Evolutionary conservation across 1,139 yeast genomes (phyloP), one percentile per base, ranked within the genome.

Genomic region (Blastobotrys apis): DNA sequence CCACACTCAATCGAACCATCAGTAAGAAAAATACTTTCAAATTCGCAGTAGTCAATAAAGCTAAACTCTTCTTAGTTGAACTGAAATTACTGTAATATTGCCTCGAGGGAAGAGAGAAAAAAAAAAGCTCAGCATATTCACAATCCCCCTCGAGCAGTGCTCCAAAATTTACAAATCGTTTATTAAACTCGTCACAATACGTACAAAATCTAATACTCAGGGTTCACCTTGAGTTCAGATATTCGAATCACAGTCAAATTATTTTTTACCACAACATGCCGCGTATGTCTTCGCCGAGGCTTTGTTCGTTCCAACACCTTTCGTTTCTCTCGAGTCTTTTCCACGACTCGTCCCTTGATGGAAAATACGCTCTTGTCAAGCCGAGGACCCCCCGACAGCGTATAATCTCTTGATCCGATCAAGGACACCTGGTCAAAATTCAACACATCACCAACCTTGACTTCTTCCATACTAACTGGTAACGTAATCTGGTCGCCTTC

Each of bases 281-380:
- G 82, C 40, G 78, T 78, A 60, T 88, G 85, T 68, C 98, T 78
- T 57, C 87, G 77, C 68, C 97, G 80, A 63, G 83, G 81, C 64
- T 84, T 85, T 5, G 82, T 80, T 44, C 74, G 71, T 52, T 77
- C 81, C 62, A 78, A 81, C 37, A 81, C 74, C 53, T 79, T 74
- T 67, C 84, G 77, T 51, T 94, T 94, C 53, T 84, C 84, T 57
- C 85, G 78, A 1, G 97, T 85, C 67, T 87, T 84, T 60, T 90
- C 98, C 26, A 86, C 68, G 38, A 92, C 90, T 23, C 78, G 77
- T 15, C 94, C 98, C 50, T 74, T 80, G 55, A 92, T 73, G 4
- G 77, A 69, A 60, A 73, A 84, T 13, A 81, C 66, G 1, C 66
- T 55, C 9, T 76, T 70, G 51, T 77, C 80, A 37, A 81, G 71